These are phyloP conservation scores for Trichoderma sp. DNA, from an alignment of 2,329 filamentous ascomycete genomes.

Conservation along the genomic window DNA sequence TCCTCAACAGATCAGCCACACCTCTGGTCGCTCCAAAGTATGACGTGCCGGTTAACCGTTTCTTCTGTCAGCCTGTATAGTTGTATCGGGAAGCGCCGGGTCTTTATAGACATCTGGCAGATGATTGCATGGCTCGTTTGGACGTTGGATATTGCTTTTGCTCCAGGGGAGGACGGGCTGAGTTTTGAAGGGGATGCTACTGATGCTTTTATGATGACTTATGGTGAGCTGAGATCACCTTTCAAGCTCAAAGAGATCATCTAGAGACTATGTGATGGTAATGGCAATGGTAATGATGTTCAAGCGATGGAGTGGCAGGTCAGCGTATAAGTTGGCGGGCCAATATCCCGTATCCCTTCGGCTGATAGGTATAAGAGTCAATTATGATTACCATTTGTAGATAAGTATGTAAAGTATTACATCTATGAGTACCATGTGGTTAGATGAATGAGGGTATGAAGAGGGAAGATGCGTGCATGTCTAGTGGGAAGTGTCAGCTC, in stretches of 20 bases:
- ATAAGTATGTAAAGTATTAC: not conserved
- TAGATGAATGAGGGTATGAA: not conserved
- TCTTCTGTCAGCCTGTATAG: not conserved
- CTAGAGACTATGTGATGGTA: not conserved
- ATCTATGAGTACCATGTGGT: not conserved
- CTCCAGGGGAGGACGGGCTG: not conserved
- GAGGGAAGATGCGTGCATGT: not conserved
- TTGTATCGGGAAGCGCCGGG: not conserved
- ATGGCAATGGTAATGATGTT: not conserved
- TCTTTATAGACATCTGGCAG: not conserved
- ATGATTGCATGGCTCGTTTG: not conserved
- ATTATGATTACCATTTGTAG: not conserved
- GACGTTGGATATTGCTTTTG: not conserved
- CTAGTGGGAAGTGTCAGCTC: not conserved
- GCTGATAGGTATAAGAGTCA: not conserved
- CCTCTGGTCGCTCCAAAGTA: not conserved
- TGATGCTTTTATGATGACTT: not conserved
- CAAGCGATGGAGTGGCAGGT: not conserved
- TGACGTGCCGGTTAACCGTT: not conserved
- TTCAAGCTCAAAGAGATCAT: not conserved
- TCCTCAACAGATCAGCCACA: constrained; percentile 24
- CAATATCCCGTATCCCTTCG: not conserved
- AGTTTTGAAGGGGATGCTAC: not conserved
- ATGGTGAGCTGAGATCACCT: not conserved
- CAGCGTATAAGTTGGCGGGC: not conserved